Conservation (phyloP, 441 rosid species). For the Isatis lusitanica region DNA sequence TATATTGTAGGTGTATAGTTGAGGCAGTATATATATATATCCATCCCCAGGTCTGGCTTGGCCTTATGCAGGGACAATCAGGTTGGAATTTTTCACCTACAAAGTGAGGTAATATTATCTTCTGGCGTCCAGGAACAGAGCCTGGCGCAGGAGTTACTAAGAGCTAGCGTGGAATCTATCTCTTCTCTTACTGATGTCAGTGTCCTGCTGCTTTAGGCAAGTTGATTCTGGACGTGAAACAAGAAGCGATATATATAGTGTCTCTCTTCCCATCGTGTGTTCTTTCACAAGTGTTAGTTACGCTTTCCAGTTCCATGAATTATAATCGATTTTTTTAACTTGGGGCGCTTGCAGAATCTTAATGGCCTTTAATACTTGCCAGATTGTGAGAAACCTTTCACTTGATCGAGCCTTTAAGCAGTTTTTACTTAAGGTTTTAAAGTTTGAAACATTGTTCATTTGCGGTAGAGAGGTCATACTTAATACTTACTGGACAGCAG, state of each 20-base stretch:
- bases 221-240: neutral
- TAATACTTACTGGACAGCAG: neutral
- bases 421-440: neutral
- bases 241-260: neutral
- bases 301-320: neutral
- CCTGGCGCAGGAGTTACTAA: neutral
- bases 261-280: neutral
- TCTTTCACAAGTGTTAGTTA: neutral
- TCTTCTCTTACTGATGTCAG: neutral
- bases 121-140: neutral
- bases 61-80: conserved; percentile 23
- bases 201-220: neutral
- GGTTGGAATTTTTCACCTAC: neutral
- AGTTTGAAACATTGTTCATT: neutral
- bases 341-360: neutral
- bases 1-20: conserved; percentile 7
- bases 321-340: neutral
- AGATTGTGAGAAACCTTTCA: neutral
- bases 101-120: conserved; percentile 1
- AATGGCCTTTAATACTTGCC: neutral
- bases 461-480: neutral
- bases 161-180: neutral
- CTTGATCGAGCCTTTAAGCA: neutral
- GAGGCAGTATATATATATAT: neutral
- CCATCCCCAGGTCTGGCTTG: conserved; percentile 11